Conservation (phyloP, 148 eudicot genomes). For the Cornus florida region DNA sequence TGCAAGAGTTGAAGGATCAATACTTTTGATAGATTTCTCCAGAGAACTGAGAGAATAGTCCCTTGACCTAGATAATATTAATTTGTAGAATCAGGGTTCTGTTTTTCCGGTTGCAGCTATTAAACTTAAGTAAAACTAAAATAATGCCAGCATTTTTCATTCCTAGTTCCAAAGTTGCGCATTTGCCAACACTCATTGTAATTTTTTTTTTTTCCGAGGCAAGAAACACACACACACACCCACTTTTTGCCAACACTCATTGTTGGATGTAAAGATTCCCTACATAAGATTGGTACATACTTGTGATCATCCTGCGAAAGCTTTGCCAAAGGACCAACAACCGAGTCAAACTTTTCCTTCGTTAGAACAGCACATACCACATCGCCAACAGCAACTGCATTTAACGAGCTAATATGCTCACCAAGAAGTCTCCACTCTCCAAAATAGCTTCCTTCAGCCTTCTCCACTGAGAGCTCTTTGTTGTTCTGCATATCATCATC, state of each 20-base stretch:
- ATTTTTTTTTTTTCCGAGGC: too few species aligned
- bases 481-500: conserved; percentile 33
- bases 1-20: conserved; percentile 33
- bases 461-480: conserved; percentile 50
- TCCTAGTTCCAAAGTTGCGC: neutral
- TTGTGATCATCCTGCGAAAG: conserved; percentile 57
- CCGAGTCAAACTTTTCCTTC: conserved; percentile 80
- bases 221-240: too few species aligned
- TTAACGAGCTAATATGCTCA: conserved; percentile 58
- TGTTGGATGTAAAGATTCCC: neutral
- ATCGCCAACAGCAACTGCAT: conserved; percentile 68
- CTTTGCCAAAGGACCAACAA: conserved; percentile 80
- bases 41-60: conserved; percentile 36
- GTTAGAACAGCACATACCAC: conserved; percentile 76
- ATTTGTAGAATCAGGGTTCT: conserved; percentile 7
- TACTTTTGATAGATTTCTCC: conserved; percentile 32
- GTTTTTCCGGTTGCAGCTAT: neutral
- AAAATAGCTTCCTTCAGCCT: conserved; percentile 87
- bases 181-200: neutral
- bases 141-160: neutral
- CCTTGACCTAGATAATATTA: conserved; percentile 51
- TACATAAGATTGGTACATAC: conserved; percentile 46
- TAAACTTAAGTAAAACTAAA: neutral
- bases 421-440: conserved; percentile 94
- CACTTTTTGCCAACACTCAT: neutral